Evolutionary conservation across 31 red algal genomes (phyloP), one percentile per base, ranked within the genome.

Genomic region (Asparagopsis taxiformis): DNA sequence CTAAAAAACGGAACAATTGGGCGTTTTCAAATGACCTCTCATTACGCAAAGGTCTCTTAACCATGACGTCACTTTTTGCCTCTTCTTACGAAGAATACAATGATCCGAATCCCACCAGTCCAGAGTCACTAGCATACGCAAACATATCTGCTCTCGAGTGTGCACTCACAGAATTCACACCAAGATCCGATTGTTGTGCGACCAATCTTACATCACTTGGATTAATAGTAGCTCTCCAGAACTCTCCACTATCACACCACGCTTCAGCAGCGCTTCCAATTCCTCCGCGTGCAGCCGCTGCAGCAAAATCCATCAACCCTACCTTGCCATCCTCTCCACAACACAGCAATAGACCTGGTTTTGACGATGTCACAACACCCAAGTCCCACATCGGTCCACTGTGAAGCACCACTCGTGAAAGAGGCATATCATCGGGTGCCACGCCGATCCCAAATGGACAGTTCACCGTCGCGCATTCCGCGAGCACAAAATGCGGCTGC

Each of bases 401-500:
- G 62, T 88, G 83, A 13, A 88, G 43, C 39, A 31, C 62, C 11
- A 72, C 56, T 15, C 83, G 72, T 31, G 65, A 71, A 1, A 88
- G 35, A 51, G 83, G 83, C 22, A 77, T 17, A 10, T 57, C 51
- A 2, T 73, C 83, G 3, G n/a, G 55, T 51, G 13, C 56, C 33
- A 26, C 83, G 62, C 24, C 83, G 62, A 56, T 88, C 83, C 83
- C 83, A 88, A 15, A 78, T 48, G 32, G 35, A 65, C 31, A 88
- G 19, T 35, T 88, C 83, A 34, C 83, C 83, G 16, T 61, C 66
- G 30, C 72, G 59, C 43, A 55, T 71, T 21, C 83, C 26, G 59
- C 83, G 20, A 88, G 74, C 32, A 88, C 83, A 72, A 78, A 88
- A 15, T 88, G 72, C 25, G 72, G 72, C 56, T 88, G 83, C 35